Evolutionary conservation across 75 land plant species (phyloP), one percentile per base, ranked within the genome.

Genomic region (Adiantum capillusveneris): DNA sequence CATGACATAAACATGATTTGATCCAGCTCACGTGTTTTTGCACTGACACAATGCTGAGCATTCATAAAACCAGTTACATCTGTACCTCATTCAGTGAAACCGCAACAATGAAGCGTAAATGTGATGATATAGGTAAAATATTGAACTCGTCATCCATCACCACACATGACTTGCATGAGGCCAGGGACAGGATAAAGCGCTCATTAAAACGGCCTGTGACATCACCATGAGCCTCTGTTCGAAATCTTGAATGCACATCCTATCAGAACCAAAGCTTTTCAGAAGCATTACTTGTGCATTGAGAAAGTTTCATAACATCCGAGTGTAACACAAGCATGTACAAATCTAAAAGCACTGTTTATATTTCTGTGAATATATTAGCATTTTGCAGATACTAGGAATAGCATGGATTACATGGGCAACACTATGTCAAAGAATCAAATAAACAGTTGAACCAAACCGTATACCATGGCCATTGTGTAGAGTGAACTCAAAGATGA

Each of bases 71-170:
- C 50, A 46, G 22, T 21, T 17, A n/a, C 24, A 59, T n/a, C 19
- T n/a, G 34, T 68, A 94, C 98, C 88, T 90, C 84, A 18, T 63
- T 49, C 21, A 73, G 59, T 14, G 88, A 59, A 41, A 82, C 66
- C 17, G 96, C 73, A 1, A 72, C 31, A 25, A 95, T 79, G 27
- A 82, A 78, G 41, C 77, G 81, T 41, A 87, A 76, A 62, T 87
- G 97, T 25, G 99, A 84, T 31, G 99, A 95, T 44, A 95, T 76
- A 21, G 86, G 92, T 46, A 95, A 56, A 58, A 91, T 80, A 59
- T 95, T 95, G 25, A 95, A 67, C 53, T 95, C 97, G 67, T 95
- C 99, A 71, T 95, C 99, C 97, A 95, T 84, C n/a, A 90, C 75
- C 18, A 84, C 60, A 53, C 97, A 95, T 49, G 97, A 72, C 70